Base-by-base conservation (phyloP, 2,329 filamentous ascomycete genomes). In the Fusarium miscanthi region DNA sequence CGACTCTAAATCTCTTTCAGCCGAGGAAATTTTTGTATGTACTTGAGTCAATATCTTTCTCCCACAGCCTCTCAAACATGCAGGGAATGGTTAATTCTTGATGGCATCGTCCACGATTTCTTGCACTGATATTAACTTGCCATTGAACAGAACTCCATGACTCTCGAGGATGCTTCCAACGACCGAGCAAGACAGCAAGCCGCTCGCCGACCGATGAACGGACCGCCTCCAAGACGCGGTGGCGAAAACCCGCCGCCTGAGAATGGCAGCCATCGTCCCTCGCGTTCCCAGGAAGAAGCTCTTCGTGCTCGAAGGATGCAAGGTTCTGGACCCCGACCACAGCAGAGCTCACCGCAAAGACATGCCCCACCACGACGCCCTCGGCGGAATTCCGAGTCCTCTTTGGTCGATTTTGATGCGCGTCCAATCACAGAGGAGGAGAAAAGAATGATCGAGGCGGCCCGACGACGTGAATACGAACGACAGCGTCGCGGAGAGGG, bases 331-430 rank as follows among this genome's bases (percentile, higher is more conserved):
- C 78, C 80, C 73, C 75, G 80, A 76, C 76, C 78, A 11, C 74
- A 74, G 70, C 74, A 81, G 69, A 74, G 73, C 70, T 86, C 83
- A 59, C 81, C 83, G n/a, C 71, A 74, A 67, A 53, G 66, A 62
- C 57, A 57, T 27, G 66, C 31, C 27, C 66, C 70, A 52, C 63
- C 66, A 21, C 63, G 62, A 63, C 88, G 91, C 25, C 86, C 88
- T 23, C 89, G 93, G 75, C 89, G 93, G 75, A 94, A 95, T 80
- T 95, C 93, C 6, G 93, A 95, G 64, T 94, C 93, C 0, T 95
- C 93, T 2, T 84, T 93, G 49, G 84, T 91, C 77, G 91, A 89
- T 33, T 78, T 83, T 52, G 82, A 85, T 58, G 82, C 90, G 76
- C 90, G 87, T 78, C 86, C 87, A 9, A 82, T 91, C 63, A 88